Conservation (phyloP, 345 rosid genomes). For the Boechera retrofracta region DNA sequence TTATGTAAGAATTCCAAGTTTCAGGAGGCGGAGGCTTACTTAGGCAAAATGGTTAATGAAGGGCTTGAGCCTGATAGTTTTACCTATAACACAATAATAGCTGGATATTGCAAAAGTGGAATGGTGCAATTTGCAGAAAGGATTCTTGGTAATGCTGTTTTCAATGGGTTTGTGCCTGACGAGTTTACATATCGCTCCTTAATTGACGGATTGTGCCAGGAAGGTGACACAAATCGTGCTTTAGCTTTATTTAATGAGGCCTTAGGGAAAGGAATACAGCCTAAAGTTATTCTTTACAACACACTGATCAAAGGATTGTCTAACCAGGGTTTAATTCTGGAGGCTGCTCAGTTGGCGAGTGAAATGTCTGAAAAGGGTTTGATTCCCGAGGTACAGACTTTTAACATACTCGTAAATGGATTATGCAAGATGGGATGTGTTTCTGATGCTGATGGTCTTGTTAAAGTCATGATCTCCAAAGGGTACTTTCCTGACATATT, state of each 20-base stretch:
- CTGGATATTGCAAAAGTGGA: conserved; percentile 77
- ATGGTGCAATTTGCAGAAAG: conserved; percentile 71
- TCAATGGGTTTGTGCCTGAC: conserved; percentile 82
- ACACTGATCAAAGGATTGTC: conserved; percentile 77
- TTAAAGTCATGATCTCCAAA: conserved; percentile 68
- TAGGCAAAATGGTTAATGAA: conserved; percentile 80
- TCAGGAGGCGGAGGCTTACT: conserved; percentile 71
- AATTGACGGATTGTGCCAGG: conserved; percentile 71
- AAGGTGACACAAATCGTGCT: conserved; percentile 73
- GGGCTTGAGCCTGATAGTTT: conserved; percentile 81
- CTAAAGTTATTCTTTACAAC: conserved; percentile 67
- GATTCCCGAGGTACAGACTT: conserved; percentile 75
- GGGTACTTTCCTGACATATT: conserved; percentile 80
- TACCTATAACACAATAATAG: conserved; percentile 72
- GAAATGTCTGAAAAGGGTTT: conserved; percentile 73
- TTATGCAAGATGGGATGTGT: conserved; percentile 91
- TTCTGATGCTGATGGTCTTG: conserved; percentile 71
- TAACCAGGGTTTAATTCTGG: conserved; percentile 71
- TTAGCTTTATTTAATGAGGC: conserved; percentile 69
- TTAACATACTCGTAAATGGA: conserved; percentile 79
- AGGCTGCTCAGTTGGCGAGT: conserved; percentile 72
- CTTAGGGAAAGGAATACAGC: conserved; percentile 61
- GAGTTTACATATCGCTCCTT: conserved; percentile 78
- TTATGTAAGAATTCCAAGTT: conserved; percentile 69
- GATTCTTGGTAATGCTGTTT: conserved; percentile 67